A percentile compares a stretch with the other conserved stretches of the same genome.
phyloP scores from a whole-genome alignment of 2,329 filamentous ascomycete species.

The Dactylellina sp. region DNA sequence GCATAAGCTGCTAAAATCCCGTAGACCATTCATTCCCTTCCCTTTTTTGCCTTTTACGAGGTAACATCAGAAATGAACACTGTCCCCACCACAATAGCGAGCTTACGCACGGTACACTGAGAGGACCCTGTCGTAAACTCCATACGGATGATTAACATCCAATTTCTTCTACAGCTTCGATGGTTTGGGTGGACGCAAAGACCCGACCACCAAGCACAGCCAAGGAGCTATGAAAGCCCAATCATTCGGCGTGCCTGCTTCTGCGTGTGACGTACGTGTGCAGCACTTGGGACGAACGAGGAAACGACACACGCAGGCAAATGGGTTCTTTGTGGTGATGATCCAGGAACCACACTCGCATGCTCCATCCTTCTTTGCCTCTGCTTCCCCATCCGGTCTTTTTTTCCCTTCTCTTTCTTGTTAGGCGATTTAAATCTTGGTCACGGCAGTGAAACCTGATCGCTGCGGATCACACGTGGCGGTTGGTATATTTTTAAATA shows the following conservation, averaged over 20 bases:
- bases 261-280: constrained; percentile 38
- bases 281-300: constrained; percentile 10
- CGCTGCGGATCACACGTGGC: constrained; percentile 4
- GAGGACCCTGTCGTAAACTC: neutral
- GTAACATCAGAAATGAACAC: constrained; percentile 11
- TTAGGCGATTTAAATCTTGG: constrained; percentile 5
- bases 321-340: constrained; percentile 14
- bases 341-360: constrained; percentile 34
- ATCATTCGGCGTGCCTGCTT: constrained; percentile 19
- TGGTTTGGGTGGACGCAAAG: neutral
- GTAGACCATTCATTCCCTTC: neutral
- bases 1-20: constrained; percentile 13
- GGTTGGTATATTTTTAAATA: neutral
- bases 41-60: constrained; percentile 23
- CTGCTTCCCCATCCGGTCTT: neutral
- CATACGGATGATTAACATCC: too few relatives aligned
- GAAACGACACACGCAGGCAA: neutral
- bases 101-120: constrained; percentile 28
- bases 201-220: constrained; percentile 15
- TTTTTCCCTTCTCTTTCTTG: too few relatives aligned
- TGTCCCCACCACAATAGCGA: constrained; percentile 16
- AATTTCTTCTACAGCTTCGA: neutral
- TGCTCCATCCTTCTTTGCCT: constrained; percentile 1
- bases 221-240: constrained; percentile 23
- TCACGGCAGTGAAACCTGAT: neutral